phyloP scores from a whole-genome alignment of 1,139 yeast genomes.

The Hanseniaspora sp. region DNA sequence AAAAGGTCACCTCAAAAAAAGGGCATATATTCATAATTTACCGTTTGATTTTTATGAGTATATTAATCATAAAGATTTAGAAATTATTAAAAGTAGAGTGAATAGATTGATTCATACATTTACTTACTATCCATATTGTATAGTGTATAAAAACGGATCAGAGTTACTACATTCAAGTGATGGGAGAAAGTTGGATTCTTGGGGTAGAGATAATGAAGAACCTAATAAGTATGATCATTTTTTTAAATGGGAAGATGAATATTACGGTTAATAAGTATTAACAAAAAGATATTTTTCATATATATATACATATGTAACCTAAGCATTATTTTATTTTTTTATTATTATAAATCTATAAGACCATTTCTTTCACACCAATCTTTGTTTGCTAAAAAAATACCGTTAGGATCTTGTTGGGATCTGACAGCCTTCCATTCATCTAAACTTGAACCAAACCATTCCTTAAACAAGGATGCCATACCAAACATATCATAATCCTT shows the following conservation, averaged over 20 bases:
- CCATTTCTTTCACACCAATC: slow-evolving; percentile 79
- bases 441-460: slow-evolving; percentile 75
- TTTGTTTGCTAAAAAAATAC: slow-evolving; percentile 65
- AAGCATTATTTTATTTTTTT: neutral
- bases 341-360: slow-evolving; percentile 31
- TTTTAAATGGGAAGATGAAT: slow-evolving; percentile 14
- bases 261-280: neutral
- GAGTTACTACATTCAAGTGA: slow-evolving; percentile 3
- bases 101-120: slow-evolving; percentile 10
- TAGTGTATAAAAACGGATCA: slow-evolving; percentile 6
- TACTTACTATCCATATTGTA: slow-evolving; percentile 5
- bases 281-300: neutral
- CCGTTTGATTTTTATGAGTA: slow-evolving; percentile 13
- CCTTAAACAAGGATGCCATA: slow-evolving; percentile 51
- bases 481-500: slow-evolving; percentile 73
- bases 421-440: slow-evolving; percentile 50
- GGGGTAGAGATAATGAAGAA: slow-evolving; percentile 14
- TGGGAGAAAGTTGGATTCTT: slow-evolving; percentile 10
- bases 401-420: slow-evolving; percentile 62
- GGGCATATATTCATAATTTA: slow-evolving; percentile 11
- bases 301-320: neutral
- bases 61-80: slow-evolving; percentile 5
- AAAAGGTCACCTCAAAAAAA: neutral
- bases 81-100: slow-evolving; percentile 3
- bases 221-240: neutral